phyloP scores from a whole-genome alignment of 441 rosid species.

The Lepidium campestre region DNA sequence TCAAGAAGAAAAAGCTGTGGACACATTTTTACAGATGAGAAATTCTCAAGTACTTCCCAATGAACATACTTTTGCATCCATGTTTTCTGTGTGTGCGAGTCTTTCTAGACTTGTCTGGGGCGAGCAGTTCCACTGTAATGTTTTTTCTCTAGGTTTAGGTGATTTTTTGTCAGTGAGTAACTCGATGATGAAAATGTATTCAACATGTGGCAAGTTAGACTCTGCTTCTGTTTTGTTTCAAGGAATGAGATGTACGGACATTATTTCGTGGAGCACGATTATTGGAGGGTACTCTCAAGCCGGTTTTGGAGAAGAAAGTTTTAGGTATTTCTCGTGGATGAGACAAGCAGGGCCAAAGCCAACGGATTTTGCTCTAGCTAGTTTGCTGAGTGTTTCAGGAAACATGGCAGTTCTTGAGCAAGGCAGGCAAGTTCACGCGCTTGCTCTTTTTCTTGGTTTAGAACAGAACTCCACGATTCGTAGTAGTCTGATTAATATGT shows the following conservation, averaged over 20 bases:
- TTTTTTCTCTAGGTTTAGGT: slow-evolving; percentile 41
- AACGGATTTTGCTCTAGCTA: slow-evolving; percentile 68
- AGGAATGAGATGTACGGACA: slow-evolving; percentile 54
- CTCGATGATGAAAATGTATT: slow-evolving; percentile 72
- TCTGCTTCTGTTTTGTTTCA: slow-evolving; percentile 54
- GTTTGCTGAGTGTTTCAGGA: slow-evolving; percentile 77
- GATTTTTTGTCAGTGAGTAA: slow-evolving; percentile 58
- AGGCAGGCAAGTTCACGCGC: slow-evolving; percentile 80
- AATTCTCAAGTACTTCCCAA: slow-evolving; percentile 52
- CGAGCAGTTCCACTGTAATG: slow-evolving; percentile 71
- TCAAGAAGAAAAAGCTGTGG: slow-evolving; percentile 49
- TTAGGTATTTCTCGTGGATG: slow-evolving; percentile 66
- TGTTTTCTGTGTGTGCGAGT: slow-evolving; percentile 58
- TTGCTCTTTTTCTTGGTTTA: slow-evolving; percentile 50
- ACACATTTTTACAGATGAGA: slow-evolving; percentile 51
- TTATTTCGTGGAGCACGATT: slow-evolving; percentile 86
- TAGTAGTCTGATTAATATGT: slow-evolving; percentile 84
- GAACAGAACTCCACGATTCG: slow-evolving; percentile 42
- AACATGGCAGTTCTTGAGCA: slow-evolving; percentile 69
- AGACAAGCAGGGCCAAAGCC: slow-evolving; percentile 68
- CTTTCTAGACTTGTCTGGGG: slow-evolving; percentile 71
- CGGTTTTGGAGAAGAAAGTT: slow-evolving; percentile 59
- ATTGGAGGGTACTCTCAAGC: slow-evolving; percentile 68
- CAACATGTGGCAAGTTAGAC: slow-evolving; percentile 53
- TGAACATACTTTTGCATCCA: slow-evolving; percentile 66